Conservation (phyloP, 805 yeast species). For the Wickerhamomyces mucosus region DNA sequence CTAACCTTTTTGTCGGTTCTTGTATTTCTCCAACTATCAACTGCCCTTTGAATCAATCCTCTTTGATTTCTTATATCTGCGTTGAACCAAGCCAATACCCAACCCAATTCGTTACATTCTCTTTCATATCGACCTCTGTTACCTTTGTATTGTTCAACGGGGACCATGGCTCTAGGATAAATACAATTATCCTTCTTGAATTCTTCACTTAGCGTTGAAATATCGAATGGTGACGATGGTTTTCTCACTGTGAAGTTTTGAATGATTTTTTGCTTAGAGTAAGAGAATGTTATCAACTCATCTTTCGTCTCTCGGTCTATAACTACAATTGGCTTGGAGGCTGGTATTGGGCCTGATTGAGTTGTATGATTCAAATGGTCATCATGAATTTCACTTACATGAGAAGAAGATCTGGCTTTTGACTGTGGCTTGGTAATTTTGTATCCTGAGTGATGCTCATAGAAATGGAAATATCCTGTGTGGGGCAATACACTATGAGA, state of each 20-base stretch:
- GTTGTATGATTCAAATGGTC: slow-evolving; percentile 16
- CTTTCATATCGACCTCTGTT: slow-evolving; percentile 36
- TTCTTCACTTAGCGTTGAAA: slow-evolving; percentile 16
- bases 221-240: slow-evolving; percentile 9
- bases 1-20: slow-evolving; percentile 30
- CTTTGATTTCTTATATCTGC: slow-evolving; percentile 32
- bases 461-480: too few relatives aligned
- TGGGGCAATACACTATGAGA: too few relatives aligned
- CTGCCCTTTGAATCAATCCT: slow-evolving; percentile 42
- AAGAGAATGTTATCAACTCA: slow-evolving; percentile 22
- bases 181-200: slow-evolving; percentile 34
- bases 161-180: slow-evolving; percentile 38
- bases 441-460: too few relatives aligned
- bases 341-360: slow-evolving; percentile 28
- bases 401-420: too few relatives aligned
- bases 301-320: slow-evolving; percentile 20
- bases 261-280: slow-evolving; percentile 23
- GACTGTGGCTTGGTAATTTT: too few relatives aligned
- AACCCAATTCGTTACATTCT: slow-evolving; percentile 38
- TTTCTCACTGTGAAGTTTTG: slow-evolving; percentile 17
- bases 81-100: slow-evolving; percentile 35
- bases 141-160: slow-evolving; percentile 32
- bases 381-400: too few relatives aligned
- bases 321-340: slow-evolving; percentile 17
- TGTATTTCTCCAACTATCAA: slow-evolving; percentile 42